Conservation (phyloP, 2,329 filamentous ascomycete genomes). For the Mycosphaerella sp. region DNA sequence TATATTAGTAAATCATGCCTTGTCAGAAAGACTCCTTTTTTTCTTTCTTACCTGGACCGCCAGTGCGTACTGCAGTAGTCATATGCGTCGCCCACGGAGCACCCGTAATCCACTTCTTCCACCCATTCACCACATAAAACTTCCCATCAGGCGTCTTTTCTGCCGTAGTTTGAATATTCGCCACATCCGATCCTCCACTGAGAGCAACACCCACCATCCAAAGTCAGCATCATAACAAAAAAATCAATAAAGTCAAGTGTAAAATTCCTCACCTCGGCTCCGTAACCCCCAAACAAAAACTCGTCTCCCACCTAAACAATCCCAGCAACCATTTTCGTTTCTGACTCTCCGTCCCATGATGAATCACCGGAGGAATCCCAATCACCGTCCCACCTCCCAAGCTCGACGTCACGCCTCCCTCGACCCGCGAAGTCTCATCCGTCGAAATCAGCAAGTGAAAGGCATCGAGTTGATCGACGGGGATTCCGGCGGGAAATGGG, state of each 20-base stretch:
- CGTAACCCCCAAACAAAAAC: slow-evolving; percentile 59
- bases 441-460: slow-evolving; percentile 44
- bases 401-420: slow-evolving; percentile 51
- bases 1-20: too few species aligned
- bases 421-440: slow-evolving; percentile 30
- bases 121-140: slow-evolving; percentile 57
- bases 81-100: slow-evolving; percentile 36
- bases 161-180: slow-evolving; percentile 56
- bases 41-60: slow-evolving; percentile 37
- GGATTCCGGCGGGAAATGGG: slow-evolving; percentile 42
- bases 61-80: slow-evolving; percentile 55
- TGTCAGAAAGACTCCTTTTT: too few species aligned
- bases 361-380: slow-evolving; percentile 58
- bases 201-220: too few species aligned
- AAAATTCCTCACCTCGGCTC: slow-evolving; percentile 42
- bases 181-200: slow-evolving; percentile 56
- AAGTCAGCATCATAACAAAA: not conserved
- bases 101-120: slow-evolving; percentile 56
- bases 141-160: slow-evolving; percentile 38
- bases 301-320: slow-evolving; percentile 52
- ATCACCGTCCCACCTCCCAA: slow-evolving; percentile 56
- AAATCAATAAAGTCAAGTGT: too few species aligned
- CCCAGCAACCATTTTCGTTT: slow-evolving; percentile 54
- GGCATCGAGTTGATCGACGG: slow-evolving; percentile 47
- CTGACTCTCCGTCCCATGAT: slow-evolving; percentile 55